A percentile compares a stretch with the other conserved stretches of the same genome.
Evolutionary conservation across 1,139 yeast species (phyloP).

Genomic region (Sugiyamaella neomexicana): DNA sequence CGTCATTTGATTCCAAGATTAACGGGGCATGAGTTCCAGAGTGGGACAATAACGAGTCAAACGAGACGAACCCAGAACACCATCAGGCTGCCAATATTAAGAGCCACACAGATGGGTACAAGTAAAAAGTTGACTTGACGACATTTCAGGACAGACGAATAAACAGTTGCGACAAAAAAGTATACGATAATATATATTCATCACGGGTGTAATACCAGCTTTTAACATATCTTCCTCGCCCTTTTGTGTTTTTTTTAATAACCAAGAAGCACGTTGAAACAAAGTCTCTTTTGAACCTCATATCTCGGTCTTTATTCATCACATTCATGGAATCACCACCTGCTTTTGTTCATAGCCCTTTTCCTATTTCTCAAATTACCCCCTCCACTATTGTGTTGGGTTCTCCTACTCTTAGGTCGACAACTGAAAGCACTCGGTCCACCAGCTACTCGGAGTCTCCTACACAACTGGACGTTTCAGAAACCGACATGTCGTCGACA

Average conservation of each 20-base stretch:
- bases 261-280: too few relatives aligned
- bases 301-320: neutral
- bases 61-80: neutral
- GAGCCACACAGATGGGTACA: neutral
- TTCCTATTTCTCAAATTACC: constrained; percentile 32
- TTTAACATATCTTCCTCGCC: too few relatives aligned
- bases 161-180: too few relatives aligned
- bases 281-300: neutral
- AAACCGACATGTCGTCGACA: neutral
- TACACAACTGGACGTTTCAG: neutral
- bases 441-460: neutral
- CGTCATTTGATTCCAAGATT: constrained; percentile 6
- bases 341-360: constrained; percentile 20
- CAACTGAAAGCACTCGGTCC: neutral
- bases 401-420: constrained; percentile 17
- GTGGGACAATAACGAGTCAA: neutral
- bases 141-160: too few relatives aligned
- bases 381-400: constrained; percentile 33
- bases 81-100: neutral
- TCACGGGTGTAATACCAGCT: too few relatives aligned
- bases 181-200: neutral
- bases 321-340: constrained; percentile 7
- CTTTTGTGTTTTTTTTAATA: too few relatives aligned
- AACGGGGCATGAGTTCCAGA: neutral
- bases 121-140: too few relatives aligned